phyloP scores from a whole-genome alignment of 2,329 filamentous ascomycete species.

The Colletotrichum spinosum region DNA sequence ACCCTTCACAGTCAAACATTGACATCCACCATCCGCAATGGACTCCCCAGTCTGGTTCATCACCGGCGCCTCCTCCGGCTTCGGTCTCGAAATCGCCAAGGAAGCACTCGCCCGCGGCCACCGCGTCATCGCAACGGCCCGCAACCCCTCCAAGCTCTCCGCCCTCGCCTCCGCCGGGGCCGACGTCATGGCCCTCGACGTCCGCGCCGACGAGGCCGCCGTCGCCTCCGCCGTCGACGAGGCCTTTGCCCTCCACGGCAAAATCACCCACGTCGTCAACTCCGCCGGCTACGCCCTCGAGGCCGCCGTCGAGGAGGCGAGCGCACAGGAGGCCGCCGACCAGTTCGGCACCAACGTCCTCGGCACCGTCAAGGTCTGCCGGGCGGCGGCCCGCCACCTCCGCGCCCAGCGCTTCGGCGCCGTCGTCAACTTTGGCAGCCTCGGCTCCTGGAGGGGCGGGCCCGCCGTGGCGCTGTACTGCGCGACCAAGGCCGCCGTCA shows the following conservation, averaged over 20 bases:
- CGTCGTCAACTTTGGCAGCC: conserved; percentile 59
- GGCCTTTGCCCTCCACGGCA: conserved; percentile 47
- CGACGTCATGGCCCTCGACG: conserved; percentile 57
- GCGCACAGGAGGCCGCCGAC: conserved; percentile 49
- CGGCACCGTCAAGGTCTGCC: conserved; percentile 60
- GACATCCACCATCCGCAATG: conserved; percentile 16
- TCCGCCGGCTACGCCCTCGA: conserved; percentile 59
- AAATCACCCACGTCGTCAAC: conserved; percentile 61
- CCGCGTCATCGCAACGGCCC: conserved; percentile 62
- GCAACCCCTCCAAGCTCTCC: conserved; percentile 51
- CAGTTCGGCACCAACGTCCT: conserved; percentile 66
- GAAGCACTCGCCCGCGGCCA: conserved; percentile 59
- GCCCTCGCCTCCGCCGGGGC: conserved; percentile 58
- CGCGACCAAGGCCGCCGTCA: conserved; percentile 59
- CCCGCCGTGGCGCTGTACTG: conserved; percentile 54
- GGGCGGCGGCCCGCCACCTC: conserved; percentile 60
- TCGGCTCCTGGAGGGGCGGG: conserved; percentile 56
- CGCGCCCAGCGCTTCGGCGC: conserved; percentile 49
- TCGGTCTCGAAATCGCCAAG: conserved; percentile 59
- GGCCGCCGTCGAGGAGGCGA: conserved; percentile 54
- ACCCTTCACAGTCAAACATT: background rate
- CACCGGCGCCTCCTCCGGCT: conserved; percentile 62
- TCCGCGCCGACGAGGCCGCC: conserved; percentile 52
- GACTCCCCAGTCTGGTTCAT: conserved; percentile 62
- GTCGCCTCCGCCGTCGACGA: conserved; percentile 51